Base-by-base conservation (phyloP, 768 basidiomycete genomes). In the Kwoniella dendrophila region DNA sequence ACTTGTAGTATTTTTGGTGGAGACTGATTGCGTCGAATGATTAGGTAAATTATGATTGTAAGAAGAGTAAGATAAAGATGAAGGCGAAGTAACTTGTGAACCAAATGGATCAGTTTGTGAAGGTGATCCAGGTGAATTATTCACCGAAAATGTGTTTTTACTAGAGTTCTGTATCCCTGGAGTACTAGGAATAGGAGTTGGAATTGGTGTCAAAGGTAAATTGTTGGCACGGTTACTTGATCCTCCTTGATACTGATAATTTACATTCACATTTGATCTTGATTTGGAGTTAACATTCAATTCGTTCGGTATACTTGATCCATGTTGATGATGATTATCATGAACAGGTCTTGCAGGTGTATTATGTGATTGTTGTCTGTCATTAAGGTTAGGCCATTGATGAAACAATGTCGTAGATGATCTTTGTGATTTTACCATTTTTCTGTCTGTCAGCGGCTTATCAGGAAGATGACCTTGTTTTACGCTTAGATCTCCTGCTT, bases 31-130 rank as follows among this genome's bases (percentile, higher is more conserved):
- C n/a, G n/a, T n/a, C n/a, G n/a, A n/a, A n/a, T n/a, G n/a, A n/a
- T n/a, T n/a, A n/a, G n/a, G n/a, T 11, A 43, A n/a, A 20, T 6
- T 11, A 14, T 20, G 55, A 56, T 8, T 27, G 32, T 33, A 11
- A 27, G 59, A 10, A 7, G 40, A 14, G 36, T 27, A 16, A 24
- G 51, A 49, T 30, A 65, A 54, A 11, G 59, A 64, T 53, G 62
- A 58, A 27, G 64, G 68, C 20, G 52, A 45, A 50, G 57, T 67
- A 12, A 63, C 47, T 32, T 52, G 62, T 6, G 64, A 62, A 7
- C 69, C 66, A 33, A 70, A 70, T 27, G 66, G 66, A 43, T 70
- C 68, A 27, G 51, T 51, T 11, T 62, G 66, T 40, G 57, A 66
- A 14, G 63, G 63, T 33, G 47, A 63, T 26, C 64, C 64, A 29